A percentile compares a stretch with the other conserved stretches of the same genome.
These are phyloP conservation scores for Vitis rupestris DNA, from an alignment of 164 flowering plant genomes.

Conservation along the genomic window DNA sequence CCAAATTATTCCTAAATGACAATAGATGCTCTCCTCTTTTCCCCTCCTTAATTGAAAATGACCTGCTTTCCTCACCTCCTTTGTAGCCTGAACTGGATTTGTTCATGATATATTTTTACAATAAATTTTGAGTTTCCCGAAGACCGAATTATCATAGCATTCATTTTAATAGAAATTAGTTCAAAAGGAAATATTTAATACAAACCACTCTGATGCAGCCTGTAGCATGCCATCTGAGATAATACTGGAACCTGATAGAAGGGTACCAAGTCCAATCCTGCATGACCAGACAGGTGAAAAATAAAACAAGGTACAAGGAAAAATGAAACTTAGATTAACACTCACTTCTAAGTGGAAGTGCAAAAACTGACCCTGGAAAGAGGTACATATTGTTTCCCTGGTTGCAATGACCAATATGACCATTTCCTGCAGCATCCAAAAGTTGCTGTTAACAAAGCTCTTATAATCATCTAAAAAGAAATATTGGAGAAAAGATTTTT, in stretches of 20 bases:
- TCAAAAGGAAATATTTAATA: background rate
- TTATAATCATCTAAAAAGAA: background rate
- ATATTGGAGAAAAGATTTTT: too few relatives aligned
- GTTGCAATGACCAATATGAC: slow-evolving; percentile 83
- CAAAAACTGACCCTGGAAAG: slow-evolving; percentile 83
- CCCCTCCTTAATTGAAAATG: too few relatives aligned
- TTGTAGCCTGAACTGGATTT: background rate
- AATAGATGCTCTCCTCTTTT: too few relatives aligned
- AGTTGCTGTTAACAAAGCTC: slow-evolving; percentile 2
- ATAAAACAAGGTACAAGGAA: background rate
- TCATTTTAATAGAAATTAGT: background rate
- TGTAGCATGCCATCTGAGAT: slow-evolving; percentile 98
- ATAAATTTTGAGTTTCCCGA: background rate
- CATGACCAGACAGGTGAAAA: slow-evolving; percentile 15
- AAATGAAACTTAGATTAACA: background rate
- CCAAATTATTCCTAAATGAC: too few relatives aligned
- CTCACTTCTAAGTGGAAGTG: background rate
- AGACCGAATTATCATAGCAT: background rate
- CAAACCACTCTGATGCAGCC: slow-evolving; percentile 96
- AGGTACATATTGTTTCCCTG: slow-evolving; percentile 99
- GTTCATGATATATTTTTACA: background rate
- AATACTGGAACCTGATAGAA: slow-evolving; percentile 81
- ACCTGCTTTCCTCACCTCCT: too few relatives aligned
- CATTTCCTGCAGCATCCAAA: slow-evolving; percentile 59
- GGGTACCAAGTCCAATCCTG: slow-evolving; percentile 98